A percentile compares a stretch with the other conserved stretches of the same genome.
Conservation (phyloP, 2,329 filamentous ascomycete genomes). For the Colletotrichum tofieldiae region DNA sequence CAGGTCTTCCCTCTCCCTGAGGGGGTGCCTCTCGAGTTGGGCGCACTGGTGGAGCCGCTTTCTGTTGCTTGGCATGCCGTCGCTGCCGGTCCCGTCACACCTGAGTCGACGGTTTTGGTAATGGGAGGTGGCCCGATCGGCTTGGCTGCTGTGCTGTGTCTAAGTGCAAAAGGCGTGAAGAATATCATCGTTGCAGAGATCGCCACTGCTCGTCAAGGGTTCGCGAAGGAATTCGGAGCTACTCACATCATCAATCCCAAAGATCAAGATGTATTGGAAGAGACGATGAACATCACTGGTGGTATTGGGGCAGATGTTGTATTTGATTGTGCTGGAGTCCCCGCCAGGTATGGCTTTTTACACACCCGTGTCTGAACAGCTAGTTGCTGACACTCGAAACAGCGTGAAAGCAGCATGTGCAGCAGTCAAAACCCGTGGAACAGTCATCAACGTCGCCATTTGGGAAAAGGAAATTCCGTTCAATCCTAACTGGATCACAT, state of each 20-base stretch:
- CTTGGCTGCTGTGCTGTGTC: constrained; percentile 71
- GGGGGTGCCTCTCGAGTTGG: constrained; percentile 66
- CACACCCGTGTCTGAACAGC: accelerated
- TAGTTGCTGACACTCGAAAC: not conserved
- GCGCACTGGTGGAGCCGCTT: constrained; percentile 74
- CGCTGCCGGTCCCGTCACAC: constrained; percentile 47
- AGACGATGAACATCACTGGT: constrained; percentile 40
- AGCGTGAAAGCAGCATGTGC: constrained; percentile 46
- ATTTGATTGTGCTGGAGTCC: constrained; percentile 48
- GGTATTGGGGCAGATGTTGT: constrained; percentile 45
- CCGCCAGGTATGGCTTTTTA: constrained; percentile 29
- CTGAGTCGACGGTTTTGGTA: constrained; percentile 66
- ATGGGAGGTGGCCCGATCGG: constrained; percentile 76
- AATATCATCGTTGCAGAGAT: constrained; percentile 73
- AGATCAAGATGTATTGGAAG: constrained; percentile 42
- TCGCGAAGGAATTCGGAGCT: constrained; percentile 70
- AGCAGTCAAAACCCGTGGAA: constrained; percentile 46
- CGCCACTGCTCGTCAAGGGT: constrained; percentile 63
- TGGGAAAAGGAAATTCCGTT: constrained; percentile 47
- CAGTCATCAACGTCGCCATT: constrained; percentile 48
- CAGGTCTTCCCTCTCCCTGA: constrained; percentile 65
- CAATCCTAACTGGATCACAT: constrained; percentile 45
- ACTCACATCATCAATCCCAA: constrained; percentile 40
- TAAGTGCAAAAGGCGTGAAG: constrained; percentile 66
- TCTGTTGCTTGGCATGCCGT: constrained; percentile 76